Conservation (phyloP, 2,329 filamentous ascomycete species). For the Thielaviopsis punctulata region DNA sequence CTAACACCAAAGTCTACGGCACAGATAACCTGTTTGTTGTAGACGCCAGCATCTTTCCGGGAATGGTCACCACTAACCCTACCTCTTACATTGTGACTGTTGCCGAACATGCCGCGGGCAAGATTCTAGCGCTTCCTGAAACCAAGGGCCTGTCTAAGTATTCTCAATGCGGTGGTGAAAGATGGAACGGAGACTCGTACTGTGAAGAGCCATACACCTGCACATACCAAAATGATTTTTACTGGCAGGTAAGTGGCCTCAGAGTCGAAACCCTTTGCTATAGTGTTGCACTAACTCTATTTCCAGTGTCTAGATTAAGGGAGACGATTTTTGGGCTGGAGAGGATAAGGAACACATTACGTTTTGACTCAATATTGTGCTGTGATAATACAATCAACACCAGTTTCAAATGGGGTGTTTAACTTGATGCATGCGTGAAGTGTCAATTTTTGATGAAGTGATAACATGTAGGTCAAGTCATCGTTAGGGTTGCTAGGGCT, state of each 20-base stretch:
- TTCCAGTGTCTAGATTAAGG: not conserved
- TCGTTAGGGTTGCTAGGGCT: not conserved
- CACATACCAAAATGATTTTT: not conserved
- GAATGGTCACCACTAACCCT: conserved; percentile 52
- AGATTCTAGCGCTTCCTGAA: conserved; percentile 11
- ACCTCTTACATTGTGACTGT: conserved; percentile 46
- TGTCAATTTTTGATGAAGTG: too few species aligned
- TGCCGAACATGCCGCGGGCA: conserved; percentile 40
- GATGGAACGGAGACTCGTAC: conserved; percentile 1
- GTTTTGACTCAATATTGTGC: too few species aligned
- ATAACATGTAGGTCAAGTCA: too few species aligned
- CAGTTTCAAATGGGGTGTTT: too few species aligned
- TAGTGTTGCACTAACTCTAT: not conserved
- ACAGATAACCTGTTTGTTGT: conserved; percentile 53
- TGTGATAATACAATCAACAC: too few species aligned
- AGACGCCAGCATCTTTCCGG: conserved; percentile 52
- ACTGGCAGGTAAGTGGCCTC: not conserved
- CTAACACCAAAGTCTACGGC: conserved; percentile 46
- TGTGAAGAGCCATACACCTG: not conserved
- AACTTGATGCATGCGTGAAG: too few species aligned
- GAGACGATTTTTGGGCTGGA: too few species aligned
- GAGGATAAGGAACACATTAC: too few species aligned
- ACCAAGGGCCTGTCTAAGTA: not conserved
- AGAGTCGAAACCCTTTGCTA: too few species aligned
- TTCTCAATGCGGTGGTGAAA: conserved; percentile 4